Evolutionary conservation across 2,329 filamentous ascomycete genomes (phyloP).

Genomic region (Fusarium aywerte): DNA sequence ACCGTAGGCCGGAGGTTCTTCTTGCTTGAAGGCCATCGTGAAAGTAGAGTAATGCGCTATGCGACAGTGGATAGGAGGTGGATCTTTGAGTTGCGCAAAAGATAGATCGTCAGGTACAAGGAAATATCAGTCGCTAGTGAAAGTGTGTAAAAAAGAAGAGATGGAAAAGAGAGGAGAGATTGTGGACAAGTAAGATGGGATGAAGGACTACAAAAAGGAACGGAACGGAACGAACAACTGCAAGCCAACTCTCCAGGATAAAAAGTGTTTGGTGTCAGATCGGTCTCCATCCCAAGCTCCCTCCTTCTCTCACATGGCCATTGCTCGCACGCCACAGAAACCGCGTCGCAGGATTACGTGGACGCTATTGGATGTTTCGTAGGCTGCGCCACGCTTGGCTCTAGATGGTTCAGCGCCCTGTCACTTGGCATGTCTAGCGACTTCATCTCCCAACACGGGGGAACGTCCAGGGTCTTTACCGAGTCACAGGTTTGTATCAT

Average conservation of each 20-base stretch:
- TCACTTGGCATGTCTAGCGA: slow-evolving; percentile 20
- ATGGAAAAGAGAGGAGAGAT: slow-evolving; percentile 1
- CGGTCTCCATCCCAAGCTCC: slow-evolving; percentile 28
- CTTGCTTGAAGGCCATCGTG: slow-evolving; percentile 54
- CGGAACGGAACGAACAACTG: slow-evolving; percentile 20
- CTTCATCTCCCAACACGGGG: slow-evolving; percentile 17
- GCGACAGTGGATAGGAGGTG: slow-evolving; percentile 14
- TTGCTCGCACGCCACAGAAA: slow-evolving; percentile 40
- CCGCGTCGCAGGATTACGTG: slow-evolving; percentile 44
- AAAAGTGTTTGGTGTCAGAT: slow-evolving; percentile 30
- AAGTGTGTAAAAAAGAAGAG: neutral
- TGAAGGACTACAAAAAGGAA: slow-evolving; percentile 28
- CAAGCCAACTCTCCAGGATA: slow-evolving; percentile 12
- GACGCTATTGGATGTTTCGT: slow-evolving; percentile 32
- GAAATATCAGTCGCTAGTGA: slow-evolving; percentile 10
- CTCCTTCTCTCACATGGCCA: slow-evolving; percentile 43
- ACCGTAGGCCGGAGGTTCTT: slow-evolving; percentile 62
- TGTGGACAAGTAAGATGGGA: slow-evolving; percentile 9
- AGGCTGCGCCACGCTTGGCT: slow-evolving; percentile 52
- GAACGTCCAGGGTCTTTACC: slow-evolving; percentile 8
- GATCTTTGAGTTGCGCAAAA: slow-evolving; percentile 5
- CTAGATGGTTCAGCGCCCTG: slow-evolving; percentile 19
- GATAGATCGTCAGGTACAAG: slow-evolving; percentile 2
- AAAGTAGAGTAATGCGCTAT: slow-evolving; percentile 5
- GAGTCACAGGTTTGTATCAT: slow-evolving; percentile 23